These are phyloP conservation scores for Purpureocillium takamizusanense DNA, from an alignment of 2,329 filamentous ascomycete species.

Conservation along the genomic window DNA sequence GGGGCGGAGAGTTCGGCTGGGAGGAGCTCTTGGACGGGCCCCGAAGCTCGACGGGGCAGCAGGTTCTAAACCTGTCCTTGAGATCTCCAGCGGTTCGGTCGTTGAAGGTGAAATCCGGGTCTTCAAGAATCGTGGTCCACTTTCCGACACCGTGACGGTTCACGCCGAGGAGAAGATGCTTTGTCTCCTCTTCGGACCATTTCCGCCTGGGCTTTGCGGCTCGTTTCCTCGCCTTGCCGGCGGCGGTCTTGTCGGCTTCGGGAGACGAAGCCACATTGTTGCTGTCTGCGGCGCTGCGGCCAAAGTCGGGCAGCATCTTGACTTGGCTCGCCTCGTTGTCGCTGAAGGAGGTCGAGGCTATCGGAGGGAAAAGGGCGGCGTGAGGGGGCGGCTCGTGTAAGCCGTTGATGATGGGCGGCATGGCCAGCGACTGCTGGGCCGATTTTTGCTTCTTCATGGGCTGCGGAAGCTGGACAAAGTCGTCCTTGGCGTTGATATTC, in stretches of 20 bases:
- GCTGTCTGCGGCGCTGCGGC: constrained; percentile 20
- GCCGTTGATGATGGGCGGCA: constrained; percentile 58
- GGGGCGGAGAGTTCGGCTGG: constrained; percentile 13
- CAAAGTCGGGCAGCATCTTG: constrained; percentile 33
- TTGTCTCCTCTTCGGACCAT: constrained; percentile 59
- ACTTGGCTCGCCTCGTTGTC: constrained; percentile 33
- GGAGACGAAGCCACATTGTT: constrained; percentile 9
- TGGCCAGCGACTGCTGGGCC: constrained; percentile 40
- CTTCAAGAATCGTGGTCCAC: constrained; percentile 56
- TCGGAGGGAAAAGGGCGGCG: constrained; percentile 54
- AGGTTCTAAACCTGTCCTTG: constrained; percentile 59
- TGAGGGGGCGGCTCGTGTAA: constrained; percentile 53
- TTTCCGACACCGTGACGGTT: constrained; percentile 55
- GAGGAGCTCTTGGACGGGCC: constrained; percentile 23
- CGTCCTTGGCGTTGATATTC: constrained; percentile 42
- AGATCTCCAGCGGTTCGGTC: constrained; percentile 52
- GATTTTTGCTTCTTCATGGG: constrained; percentile 57
- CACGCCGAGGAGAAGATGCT: constrained; percentile 51
- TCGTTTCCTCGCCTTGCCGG: constrained; percentile 38
- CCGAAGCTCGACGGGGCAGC: constrained; percentile 53
- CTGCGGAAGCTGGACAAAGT: constrained; percentile 55
- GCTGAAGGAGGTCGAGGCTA: constrained; percentile 47
- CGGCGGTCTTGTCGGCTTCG: constrained; percentile 18
- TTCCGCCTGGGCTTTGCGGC: constrained; percentile 50
- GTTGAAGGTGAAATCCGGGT: constrained; percentile 51